Evolutionary conservation across 78 protist genomes (phyloP).

Genomic region (Dictyostelium brefeldianum): DNA sequence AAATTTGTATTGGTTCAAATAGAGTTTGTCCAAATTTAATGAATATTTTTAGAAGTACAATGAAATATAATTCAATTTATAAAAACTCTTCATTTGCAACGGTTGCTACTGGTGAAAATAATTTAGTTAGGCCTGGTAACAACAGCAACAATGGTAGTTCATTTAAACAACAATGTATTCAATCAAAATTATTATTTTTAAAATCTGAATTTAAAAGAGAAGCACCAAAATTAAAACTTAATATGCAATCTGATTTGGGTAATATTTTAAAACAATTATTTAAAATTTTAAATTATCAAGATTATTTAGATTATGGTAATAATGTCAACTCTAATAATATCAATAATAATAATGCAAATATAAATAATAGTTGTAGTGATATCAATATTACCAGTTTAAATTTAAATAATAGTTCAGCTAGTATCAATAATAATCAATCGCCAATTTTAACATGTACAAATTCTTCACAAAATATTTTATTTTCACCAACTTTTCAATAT

Average conservation of each 20-base stretch:
- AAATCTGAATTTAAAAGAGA: background rate
- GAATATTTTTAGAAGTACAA: background rate
- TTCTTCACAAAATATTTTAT: slow-evolving; percentile 1
- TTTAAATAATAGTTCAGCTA: slow-evolving; percentile 25
- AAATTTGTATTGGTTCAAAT: slow-evolving; percentile 42
- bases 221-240: background rate
- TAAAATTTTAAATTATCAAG: slow-evolving; percentile 10
- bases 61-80: background rate
- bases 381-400: slow-evolving; percentile 25
- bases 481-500: slow-evolving; percentile 5
- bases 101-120: background rate
- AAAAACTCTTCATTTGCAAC: background rate
- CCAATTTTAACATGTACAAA: background rate
- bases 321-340: background rate
- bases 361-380: slow-evolving; percentile 17
- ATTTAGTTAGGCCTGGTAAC: background rate
- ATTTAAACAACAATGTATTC: background rate
- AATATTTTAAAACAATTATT: slow-evolving; percentile 20
- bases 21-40: slow-evolving; percentile 55
- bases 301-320: background rate
- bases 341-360: background rate
- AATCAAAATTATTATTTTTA: background rate
- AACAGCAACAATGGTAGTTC: background rate
- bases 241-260: slow-evolving; percentile 12
- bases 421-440: background rate